A percentile compares a stretch with the other conserved stretches of the same genome.
phyloP scores from a whole-genome alignment of 768 basidiomycete genomes.

The Amanita exitialis region DNA sequence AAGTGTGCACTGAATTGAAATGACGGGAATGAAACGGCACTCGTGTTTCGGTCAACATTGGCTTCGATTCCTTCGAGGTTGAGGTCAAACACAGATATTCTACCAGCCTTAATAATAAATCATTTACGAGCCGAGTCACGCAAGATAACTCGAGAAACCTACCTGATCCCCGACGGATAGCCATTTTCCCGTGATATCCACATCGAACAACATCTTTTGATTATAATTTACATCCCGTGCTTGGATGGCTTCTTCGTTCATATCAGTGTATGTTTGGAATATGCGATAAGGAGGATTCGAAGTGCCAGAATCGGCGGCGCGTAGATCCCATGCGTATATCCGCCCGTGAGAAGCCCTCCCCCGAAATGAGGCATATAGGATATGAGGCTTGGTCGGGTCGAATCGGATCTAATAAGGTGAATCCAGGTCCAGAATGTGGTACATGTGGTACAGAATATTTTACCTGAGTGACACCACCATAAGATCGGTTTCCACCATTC shows the following conservation, averaged over 20 bases:
- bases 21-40: conserved; percentile 12
- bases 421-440: not conserved
- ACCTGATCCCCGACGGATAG: conserved; percentile 65
- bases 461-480: conserved; percentile 48
- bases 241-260: conserved; percentile 31
- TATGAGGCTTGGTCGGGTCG: conserved; percentile 59
- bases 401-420: conserved; percentile 49
- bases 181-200: conserved; percentile 59
- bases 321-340: conserved; percentile 75
- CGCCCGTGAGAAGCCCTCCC: conserved; percentile 26
- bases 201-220: conserved; percentile 72
- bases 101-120: conserved; percentile 35
- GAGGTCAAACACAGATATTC: conserved; percentile 43
- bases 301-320: conserved; percentile 35
- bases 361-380: conserved; percentile 75
- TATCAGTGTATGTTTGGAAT: conserved; percentile 22
- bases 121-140: not conserved
- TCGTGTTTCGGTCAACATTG: not conserved
- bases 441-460: not conserved
- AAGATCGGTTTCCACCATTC: not conserved
- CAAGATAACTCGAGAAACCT: conserved; percentile 12
- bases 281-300: conserved; percentile 24
- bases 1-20: conserved; percentile 41
- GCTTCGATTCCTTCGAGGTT: not conserved
- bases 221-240: not conserved